Conservation (phyloP, 2,329 filamentous ascomycete species). For the Phyllosticta ampelicida region DNA sequence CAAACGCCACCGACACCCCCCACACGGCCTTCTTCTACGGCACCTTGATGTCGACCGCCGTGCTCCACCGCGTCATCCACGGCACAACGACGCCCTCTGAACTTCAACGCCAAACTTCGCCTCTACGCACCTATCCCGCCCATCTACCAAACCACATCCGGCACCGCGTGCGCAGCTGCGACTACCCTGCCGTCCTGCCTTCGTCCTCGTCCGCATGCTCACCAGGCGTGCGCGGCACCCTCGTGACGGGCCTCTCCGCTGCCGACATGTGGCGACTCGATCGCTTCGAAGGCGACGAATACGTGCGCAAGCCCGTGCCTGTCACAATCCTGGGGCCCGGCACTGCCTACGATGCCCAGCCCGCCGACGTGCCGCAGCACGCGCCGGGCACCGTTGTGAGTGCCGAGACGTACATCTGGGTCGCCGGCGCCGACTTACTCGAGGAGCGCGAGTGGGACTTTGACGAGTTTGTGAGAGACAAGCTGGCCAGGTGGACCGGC, state of each 20-base stretch:
- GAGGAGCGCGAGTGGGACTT: conserved; percentile 82
- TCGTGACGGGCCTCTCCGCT: conserved; percentile 67
- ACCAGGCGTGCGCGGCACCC: conserved; percentile 57
- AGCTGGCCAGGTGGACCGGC: conserved; percentile 51
- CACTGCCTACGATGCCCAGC: conserved; percentile 13
- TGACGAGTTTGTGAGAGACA: conserved; percentile 67
- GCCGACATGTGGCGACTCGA: conserved; percentile 68
- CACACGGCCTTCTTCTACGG: conserved; percentile 56
- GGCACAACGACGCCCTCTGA: conserved; percentile 38
- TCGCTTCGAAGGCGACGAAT: conserved; percentile 70
- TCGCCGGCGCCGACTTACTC: conserved; percentile 37
- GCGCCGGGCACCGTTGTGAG: conserved; percentile 28
- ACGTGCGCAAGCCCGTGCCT: conserved; percentile 43
- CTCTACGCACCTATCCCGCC: conserved; percentile 53
- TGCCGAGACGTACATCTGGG: conserved; percentile 43
- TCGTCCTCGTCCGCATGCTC: background rate
- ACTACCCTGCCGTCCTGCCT: conserved; percentile 70
- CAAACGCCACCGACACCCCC: background rate
- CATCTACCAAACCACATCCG: conserved; percentile 65
- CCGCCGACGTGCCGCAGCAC: conserved; percentile 16
- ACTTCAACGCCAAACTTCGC: conserved; percentile 45
- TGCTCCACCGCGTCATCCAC: conserved; percentile 80
- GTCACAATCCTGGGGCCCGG: conserved; percentile 30
- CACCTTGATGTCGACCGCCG: conserved; percentile 70
- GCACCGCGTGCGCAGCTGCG: conserved; percentile 53